Evolutionary conservation across 441 rosid species (phyloP).

Genomic region (Eruca vesicaria): DNA sequence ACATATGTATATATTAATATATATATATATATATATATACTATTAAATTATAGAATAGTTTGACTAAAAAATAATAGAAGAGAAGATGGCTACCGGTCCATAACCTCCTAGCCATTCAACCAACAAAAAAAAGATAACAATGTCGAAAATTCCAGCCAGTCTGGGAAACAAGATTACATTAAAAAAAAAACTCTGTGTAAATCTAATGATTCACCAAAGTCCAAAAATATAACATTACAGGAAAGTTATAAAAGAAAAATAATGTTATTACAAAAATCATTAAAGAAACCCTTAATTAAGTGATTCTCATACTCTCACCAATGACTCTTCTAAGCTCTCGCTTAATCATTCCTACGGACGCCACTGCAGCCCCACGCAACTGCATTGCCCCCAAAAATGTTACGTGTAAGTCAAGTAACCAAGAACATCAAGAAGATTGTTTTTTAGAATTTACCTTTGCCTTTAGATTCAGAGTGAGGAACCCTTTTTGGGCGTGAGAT

Average conservation of each 20-base stretch:
- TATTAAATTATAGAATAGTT: not conserved
- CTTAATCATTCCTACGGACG: constrained; percentile 64
- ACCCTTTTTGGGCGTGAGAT: constrained; percentile 57
- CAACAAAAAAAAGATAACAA: not conserved
- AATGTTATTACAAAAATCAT: not conserved
- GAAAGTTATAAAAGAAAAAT: not conserved
- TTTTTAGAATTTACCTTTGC: constrained; percentile 44
- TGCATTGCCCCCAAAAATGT: constrained; percentile 29
- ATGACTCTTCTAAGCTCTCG: constrained; percentile 60
- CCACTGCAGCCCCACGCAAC: constrained; percentile 66
- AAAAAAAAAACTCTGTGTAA: constrained; percentile 8
- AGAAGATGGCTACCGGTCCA: too few relatives aligned
- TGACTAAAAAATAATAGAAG: too few relatives aligned
- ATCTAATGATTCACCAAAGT: not conserved
- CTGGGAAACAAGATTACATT: constrained; percentile 6
- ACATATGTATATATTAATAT: not conserved
- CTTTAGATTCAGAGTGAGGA: constrained; percentile 53
- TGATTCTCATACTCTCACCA: constrained; percentile 29
- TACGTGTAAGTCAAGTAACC: not conserved
- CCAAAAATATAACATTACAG: not conserved
- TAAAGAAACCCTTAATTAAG: not conserved
- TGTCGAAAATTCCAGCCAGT: not conserved
- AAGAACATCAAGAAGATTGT: not conserved
- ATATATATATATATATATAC: too few relatives aligned
- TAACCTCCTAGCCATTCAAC: too few relatives aligned